These are phyloP conservation scores for Corrigiola litoralis DNA, from an alignment of 179 eudicot genomes.

Conservation along the genomic window DNA sequence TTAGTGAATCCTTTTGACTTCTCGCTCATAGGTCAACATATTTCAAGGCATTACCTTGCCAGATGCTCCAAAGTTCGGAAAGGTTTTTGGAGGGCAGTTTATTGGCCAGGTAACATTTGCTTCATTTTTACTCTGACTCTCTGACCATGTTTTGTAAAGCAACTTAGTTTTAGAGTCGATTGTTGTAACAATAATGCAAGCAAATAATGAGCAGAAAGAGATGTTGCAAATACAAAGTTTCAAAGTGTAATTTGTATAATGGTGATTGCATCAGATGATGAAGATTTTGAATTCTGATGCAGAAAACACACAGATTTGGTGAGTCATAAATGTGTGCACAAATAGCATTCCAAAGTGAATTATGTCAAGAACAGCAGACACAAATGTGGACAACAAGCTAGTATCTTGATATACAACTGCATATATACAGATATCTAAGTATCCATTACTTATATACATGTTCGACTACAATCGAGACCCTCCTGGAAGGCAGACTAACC, in stretches of 20 bases:
- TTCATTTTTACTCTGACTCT: too few relatives aligned
- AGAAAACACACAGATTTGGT: too few relatives aligned
- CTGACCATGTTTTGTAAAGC: too few relatives aligned
- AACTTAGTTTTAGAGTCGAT: too few relatives aligned
- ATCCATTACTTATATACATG: constrained; percentile 8
- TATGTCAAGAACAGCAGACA: neutral
- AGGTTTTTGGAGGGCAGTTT: constrained; percentile 90
- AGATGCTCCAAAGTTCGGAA: constrained; percentile 66
- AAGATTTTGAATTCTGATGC: too few relatives aligned
- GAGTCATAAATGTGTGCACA: too few relatives aligned
- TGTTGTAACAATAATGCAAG: too few relatives aligned
- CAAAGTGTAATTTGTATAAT: too few relatives aligned
- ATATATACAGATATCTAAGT: constrained; percentile 13
- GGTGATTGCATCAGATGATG: too few relatives aligned
- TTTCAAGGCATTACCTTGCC: constrained; percentile 82
- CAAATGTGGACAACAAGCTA: neutral
- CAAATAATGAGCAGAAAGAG: neutral
- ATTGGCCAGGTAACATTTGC: constrained; percentile 67
- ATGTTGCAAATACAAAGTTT: neutral
- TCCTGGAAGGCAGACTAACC: neutral
- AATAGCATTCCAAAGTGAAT: neutral
- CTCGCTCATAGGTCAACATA: constrained; percentile 62
- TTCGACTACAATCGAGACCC: neutral
- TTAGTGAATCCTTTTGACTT: neutral
- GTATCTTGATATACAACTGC: neutral